Base-by-base conservation (phyloP, 176 grass and related monocot species). In the Oryza punctata region DNA sequence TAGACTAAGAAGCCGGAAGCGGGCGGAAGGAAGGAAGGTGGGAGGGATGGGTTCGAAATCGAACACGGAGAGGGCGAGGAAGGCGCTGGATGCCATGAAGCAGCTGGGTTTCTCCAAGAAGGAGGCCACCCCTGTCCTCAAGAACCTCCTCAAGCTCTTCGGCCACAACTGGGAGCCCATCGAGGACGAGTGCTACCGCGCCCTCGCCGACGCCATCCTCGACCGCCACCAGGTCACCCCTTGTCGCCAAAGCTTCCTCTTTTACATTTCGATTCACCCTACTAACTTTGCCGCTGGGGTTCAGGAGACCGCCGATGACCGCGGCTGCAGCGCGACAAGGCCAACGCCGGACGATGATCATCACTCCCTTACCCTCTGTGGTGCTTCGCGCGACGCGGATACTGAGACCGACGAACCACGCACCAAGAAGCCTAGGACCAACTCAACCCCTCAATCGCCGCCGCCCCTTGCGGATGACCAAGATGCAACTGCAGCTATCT, bases 131-230 rank as follows among this genome's bases (percentile, higher is more conserved):
- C 35, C 66, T 15, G 82, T 98, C 5, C 23, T 93, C 67, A 98
- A 54, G 88, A 43, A 66, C n/a, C 91, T 98, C 47, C 44, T 91
- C 33, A 69, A 30, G 0, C 78, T 80, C 67, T 95, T 82, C 29
- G 76, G 86, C 4, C 30, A 88, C 8, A 94, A 87, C 38, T 98
- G 93, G 96, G 82, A 87, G 75, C 73, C 50, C 60, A 95, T 98
- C 23, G 89, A 98, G 87, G 91, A 94, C 0, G 91, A 90, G 12
- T 82, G 77, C 79, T 98, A 98, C 41, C 78, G 79, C 18, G 85
- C 60, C 46, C 88, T 98, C 16, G 72, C 40, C 0, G 89, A 95
- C 4, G 91, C 96, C 61, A 87, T 98, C 79, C 59, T 87, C 0
- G 77, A 85, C 75, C 0, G 13, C 68, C 13, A 16, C 67, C n/a